Base-by-base conservation (phyloP, 1,139 yeast species). In the Saccharomycopsis hybrid region DNA sequence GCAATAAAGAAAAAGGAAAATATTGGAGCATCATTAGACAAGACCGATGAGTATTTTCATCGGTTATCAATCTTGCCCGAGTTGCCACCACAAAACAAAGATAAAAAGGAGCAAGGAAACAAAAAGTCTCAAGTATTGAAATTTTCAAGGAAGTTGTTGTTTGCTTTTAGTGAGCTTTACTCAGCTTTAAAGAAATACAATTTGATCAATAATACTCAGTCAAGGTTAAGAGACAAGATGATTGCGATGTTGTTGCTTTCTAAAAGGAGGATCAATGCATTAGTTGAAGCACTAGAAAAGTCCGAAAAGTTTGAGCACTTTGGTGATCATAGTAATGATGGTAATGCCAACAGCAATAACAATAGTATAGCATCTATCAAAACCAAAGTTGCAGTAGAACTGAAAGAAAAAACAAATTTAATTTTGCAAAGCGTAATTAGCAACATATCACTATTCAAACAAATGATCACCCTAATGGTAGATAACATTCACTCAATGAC, bases 401-500 rank as follows among this genome's bases (percentile, higher is more conserved):
- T n/a, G n/a, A n/a, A n/a, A n/a, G n/a, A n/a, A n/a, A n/a, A n/a
- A n/a, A n/a, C n/a, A n/a, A n/a, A n/a, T n/a, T n/a, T n/a, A n/a
- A n/a, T 36, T 9, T n/a, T 36, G 5, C 7, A 36, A 8, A 8
- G 13, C 13, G n/a, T 36, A 7, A 8, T 24, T n/a, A 13, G 18
- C 13, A 36, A 36, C 24, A 13, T 36, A 7, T 25, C 30, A 24
- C 8, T 1, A 18, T 49, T 51, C 40, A 45, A 44, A 28, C 43
- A 43, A 27, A 28, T 47, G 4, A 13, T 43, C 5, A 30, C 32
- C 1, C 35, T 43, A 8, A 32, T 51, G 30, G 25, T 40, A 3
- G 76, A 72, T 28, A 70, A 69, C 54, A 64, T 70, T 43, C 54
- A 60, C 1, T 55, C 63, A 1, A 68, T 73, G 56, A 71, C 70